A percentile compares a stretch with the other conserved stretches of the same genome.
Conservation (phyloP, 2,329 filamentous ascomycete species). For the Phialophora verrucosa region DNA sequence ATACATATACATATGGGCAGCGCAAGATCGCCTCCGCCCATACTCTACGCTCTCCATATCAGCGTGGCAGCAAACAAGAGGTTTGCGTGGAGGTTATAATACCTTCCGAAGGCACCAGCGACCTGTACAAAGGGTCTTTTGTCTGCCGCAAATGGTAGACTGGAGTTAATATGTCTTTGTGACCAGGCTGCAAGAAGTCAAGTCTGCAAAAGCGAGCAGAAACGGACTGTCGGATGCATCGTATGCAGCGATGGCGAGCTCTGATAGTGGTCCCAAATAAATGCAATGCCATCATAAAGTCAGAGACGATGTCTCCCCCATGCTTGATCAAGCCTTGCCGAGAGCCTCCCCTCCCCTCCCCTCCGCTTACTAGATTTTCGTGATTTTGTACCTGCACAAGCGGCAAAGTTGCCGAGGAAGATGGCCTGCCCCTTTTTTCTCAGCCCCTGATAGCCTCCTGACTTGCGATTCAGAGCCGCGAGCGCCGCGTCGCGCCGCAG, state of each 20-base stretch:
- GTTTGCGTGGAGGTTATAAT: not conserved
- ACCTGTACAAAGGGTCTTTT: not conserved
- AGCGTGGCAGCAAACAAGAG: not conserved
- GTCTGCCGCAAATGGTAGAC: not conserved
- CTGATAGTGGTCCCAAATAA: not conserved
- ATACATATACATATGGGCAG: not conserved
- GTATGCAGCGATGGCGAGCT: not conserved
- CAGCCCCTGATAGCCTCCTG: not conserved
- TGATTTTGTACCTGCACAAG: too few relatives aligned
- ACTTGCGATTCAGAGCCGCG: not conserved
- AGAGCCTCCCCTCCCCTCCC: too few relatives aligned
- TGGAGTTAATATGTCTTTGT: not conserved
- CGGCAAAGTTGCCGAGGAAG: not conserved
- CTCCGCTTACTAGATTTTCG: too few relatives aligned
- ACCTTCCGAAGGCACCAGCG: not conserved
- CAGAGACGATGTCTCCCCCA: too few relatives aligned
- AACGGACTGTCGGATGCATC: not conserved
- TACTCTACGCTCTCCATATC: not conserved
- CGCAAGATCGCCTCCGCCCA: not conserved
- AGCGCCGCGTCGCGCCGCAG: not conserved
- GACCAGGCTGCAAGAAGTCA: not conserved
- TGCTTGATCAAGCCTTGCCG: too few relatives aligned
- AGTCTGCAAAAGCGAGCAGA: too few relatives aligned
- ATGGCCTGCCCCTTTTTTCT: not conserved
- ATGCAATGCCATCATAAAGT: too few relatives aligned